These are phyloP conservation scores for Dendrocalamus latiflorus DNA, from an alignment of 202 grass and related monocot genomes.

Conservation along the genomic window DNA sequence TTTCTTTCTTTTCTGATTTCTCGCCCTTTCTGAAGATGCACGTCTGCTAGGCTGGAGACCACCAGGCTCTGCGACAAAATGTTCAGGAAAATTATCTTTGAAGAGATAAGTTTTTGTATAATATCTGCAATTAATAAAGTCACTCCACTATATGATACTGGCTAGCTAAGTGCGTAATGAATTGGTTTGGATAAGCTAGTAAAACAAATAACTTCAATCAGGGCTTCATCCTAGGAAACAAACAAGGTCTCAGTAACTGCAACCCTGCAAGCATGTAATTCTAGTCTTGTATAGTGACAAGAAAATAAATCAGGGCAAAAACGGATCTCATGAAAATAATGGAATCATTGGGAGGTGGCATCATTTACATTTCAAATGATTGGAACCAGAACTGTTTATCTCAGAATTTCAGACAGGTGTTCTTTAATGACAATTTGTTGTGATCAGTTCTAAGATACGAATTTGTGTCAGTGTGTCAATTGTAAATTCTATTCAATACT, in stretches of 20 bases:
- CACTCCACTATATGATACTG: not conserved
- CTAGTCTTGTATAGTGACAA: not conserved
- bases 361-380: not conserved
- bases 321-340: not conserved
- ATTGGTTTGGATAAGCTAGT: not conserved
- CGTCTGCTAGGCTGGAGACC: not conserved
- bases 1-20: not conserved
- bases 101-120: not conserved
- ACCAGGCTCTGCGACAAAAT: not conserved
- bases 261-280: not conserved
- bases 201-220: not conserved
- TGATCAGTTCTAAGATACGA: not conserved
- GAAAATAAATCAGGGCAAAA: not conserved
- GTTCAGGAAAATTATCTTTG: not conserved
- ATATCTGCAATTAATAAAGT: not conserved
- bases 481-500: not conserved
- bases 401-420: not conserved
- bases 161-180: not conserved
- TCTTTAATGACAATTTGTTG: not conserved
- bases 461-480: not conserved
- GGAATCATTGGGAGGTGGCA: not conserved
- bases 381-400: not conserved
- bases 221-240: slow-evolving; percentile 2
- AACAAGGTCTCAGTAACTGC: not conserved
- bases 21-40: not conserved